These are phyloP conservation scores for Citrus australasica DNA, from an alignment of 345 rosid species.

Conservation along the genomic window DNA sequence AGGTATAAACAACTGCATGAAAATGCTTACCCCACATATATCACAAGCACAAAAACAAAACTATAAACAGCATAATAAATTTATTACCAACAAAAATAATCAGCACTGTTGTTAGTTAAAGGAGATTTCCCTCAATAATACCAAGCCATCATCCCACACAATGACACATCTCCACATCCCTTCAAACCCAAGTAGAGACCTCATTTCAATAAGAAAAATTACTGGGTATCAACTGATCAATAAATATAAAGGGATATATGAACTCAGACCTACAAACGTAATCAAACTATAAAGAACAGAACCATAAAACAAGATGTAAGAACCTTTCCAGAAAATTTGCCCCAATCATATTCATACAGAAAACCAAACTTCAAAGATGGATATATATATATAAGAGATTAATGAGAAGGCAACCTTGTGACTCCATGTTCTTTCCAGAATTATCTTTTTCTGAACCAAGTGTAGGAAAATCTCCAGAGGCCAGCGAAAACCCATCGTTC, in stretches of 20 bases:
- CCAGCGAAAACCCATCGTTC: conserved; percentile 77
- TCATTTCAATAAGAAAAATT: background rate
- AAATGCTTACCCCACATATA: background rate
- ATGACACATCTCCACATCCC: background rate
- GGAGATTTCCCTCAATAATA: background rate
- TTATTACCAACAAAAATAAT: background rate
- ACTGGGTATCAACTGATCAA: background rate
- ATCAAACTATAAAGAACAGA: background rate
- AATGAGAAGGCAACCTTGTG: conserved; percentile 53
- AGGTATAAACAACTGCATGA: background rate
- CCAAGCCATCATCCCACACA: background rate
- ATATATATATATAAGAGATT: background rate
- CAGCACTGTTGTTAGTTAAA: background rate
- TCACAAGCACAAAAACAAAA: background rate
- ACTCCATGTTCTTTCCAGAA: conserved; percentile 47
- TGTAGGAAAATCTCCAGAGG: conserved; percentile 91
- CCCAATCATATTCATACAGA: background rate
- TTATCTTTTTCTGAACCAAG: conserved; percentile 83
- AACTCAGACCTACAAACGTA: background rate
- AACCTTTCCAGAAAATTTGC: background rate
- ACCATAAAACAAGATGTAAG: background rate
- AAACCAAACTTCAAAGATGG: conserved; percentile 17
- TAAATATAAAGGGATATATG: background rate
- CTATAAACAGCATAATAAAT: background rate
- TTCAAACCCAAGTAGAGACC: background rate